These are phyloP conservation scores for Nakataea oryzae DNA, from an alignment of 2,329 filamentous ascomycete species.

Conservation along the genomic window DNA sequence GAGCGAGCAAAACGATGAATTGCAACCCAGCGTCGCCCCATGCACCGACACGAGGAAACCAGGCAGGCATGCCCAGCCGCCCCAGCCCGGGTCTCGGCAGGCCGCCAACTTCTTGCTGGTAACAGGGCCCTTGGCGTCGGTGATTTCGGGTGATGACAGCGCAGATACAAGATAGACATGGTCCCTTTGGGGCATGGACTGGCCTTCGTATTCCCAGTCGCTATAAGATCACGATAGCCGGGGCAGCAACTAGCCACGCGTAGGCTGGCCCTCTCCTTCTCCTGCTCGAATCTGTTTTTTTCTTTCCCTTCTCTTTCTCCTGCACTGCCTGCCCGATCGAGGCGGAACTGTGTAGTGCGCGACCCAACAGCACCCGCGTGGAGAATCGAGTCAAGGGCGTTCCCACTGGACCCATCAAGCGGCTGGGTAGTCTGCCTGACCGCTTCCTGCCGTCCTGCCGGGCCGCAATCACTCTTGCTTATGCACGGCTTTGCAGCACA, in stretches of 20 bases:
- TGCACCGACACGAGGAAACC: neutral
- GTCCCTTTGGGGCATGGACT: neutral
- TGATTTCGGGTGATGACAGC: neutral
- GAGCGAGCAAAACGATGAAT: too few relatives aligned
- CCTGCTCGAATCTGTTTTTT: neutral
- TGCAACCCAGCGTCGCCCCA: too few relatives aligned
- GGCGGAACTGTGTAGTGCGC: neutral
- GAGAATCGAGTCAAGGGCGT: neutral
- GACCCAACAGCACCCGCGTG: too few relatives aligned
- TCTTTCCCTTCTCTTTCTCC: neutral
- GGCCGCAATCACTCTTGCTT: neutral
- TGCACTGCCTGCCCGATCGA: too few relatives aligned
- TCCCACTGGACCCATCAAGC: neutral
- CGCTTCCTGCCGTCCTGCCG: neutral
- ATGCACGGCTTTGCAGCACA: too few relatives aligned
- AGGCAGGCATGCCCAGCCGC: neutral
- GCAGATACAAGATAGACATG: neutral
- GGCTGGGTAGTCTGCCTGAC: neutral
- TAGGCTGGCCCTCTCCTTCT: neutral
- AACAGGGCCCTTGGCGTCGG: neutral
- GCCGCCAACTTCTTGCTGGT: neutral
- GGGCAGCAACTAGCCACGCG: neutral
- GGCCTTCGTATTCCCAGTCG: neutral
- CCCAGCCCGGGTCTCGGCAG: neutral
- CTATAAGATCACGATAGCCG: neutral